Evolutionary conservation across 257 asterid species (phyloP).

Genomic region (Nemophila menziesii): DNA sequence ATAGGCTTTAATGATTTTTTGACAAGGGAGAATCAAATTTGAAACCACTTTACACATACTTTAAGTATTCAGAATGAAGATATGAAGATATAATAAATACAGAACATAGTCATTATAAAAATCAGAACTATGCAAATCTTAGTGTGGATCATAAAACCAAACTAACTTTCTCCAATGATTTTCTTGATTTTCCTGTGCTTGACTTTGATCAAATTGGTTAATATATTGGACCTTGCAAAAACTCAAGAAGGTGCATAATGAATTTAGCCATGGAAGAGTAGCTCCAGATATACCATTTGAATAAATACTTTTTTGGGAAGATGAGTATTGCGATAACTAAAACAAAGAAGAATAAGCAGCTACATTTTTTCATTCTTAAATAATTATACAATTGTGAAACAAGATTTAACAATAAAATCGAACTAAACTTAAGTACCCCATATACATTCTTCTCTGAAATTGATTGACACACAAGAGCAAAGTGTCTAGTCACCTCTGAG

Average conservation of each 20-base stretch:
- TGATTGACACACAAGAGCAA: background rate
- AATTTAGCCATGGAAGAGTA: background rate
- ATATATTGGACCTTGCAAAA: no score
- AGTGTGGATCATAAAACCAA: no score
- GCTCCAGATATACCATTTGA: background rate
- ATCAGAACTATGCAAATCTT: no score
- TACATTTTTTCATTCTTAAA: background rate
- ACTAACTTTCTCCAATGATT: no score
- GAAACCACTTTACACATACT: no score
- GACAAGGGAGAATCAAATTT: no score
- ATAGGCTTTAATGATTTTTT: no score
- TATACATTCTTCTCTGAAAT: background rate
- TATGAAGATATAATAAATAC: no score
- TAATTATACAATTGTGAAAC: background rate
- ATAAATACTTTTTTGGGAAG: background rate
- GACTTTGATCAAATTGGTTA: no score
- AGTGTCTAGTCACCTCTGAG: background rate
- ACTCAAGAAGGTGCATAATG: background rate
- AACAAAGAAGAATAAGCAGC: background rate
- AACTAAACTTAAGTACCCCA: slow-evolving; percentile 1
- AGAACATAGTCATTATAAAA: no score
- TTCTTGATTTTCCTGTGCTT: no score
- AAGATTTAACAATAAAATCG: background rate
- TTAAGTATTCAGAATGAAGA: no score
- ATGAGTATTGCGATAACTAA: background rate